Evolutionary conservation across 495 filamentous ascomycete species (phyloP).

Genomic region (Penicillium macrosclerotiorum): DNA sequence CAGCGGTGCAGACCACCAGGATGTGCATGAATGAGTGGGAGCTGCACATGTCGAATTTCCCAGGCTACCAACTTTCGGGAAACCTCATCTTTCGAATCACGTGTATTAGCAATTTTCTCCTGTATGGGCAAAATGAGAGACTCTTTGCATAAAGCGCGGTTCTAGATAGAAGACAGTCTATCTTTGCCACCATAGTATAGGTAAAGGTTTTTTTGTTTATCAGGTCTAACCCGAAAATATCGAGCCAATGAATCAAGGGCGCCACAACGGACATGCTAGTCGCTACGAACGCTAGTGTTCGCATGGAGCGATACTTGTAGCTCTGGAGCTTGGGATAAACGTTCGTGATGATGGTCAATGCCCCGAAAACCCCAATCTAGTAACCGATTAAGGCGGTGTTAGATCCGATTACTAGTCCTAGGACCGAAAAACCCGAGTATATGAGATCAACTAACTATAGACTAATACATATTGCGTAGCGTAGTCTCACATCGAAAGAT

Average conservation of each 20-base stretch:
- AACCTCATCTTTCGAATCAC: constrained; percentile 32
- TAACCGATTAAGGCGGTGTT: constrained; percentile 10
- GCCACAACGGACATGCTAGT: constrained; percentile 48
- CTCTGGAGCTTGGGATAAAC: constrained; percentile 44
- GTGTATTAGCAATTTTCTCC: constrained; percentile 10
- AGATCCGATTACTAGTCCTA: neutral
- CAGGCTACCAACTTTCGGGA: constrained; percentile 40
- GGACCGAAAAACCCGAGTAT: neutral
- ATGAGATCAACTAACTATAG: constrained; percentile 21
- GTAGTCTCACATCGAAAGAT: constrained; percentile 25
- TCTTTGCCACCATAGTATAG: constrained; percentile 28
- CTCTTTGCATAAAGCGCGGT: constrained; percentile 43
- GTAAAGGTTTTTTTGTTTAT: constrained; percentile 37
- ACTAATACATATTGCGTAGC: constrained; percentile 21
- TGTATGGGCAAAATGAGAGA: constrained; percentile 11
- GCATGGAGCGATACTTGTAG: constrained; percentile 38
- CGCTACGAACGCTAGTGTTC: constrained; percentile 42
- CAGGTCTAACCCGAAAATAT: constrained; percentile 38
- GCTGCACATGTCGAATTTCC: constrained; percentile 45
- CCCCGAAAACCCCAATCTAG: constrained; percentile 27
- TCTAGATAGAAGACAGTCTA: constrained; percentile 34
- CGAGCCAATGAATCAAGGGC: constrained; percentile 45
- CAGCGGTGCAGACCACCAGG: constrained; percentile 40
- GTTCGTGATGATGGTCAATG: constrained; percentile 32
- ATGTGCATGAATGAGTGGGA: constrained; percentile 48